A percentile compares a stretch with the other conserved stretches of the same genome.
These are phyloP conservation scores for Ilex paraguariensis DNA, from an alignment of 305 asterid genomes.

Conservation along the genomic window DNA sequence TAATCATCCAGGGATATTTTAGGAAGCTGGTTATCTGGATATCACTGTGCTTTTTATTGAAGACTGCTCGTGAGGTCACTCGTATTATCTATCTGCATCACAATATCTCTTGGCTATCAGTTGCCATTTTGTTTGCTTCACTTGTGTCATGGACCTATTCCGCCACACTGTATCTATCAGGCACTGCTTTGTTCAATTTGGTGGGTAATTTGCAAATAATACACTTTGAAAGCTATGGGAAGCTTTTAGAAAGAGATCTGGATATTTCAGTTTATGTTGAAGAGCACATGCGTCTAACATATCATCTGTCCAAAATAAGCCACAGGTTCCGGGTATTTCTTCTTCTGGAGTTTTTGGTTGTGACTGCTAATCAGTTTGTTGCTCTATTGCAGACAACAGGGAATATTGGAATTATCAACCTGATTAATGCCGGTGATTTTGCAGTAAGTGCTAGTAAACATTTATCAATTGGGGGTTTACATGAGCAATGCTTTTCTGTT, in stretches of 20 bases:
- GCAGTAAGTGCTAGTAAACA: constrained; percentile 35
- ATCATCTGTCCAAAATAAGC: constrained; percentile 63
- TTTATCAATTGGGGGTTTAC: not conserved
- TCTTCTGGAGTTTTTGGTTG: constrained; percentile 55
- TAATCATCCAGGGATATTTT: constrained; percentile 47
- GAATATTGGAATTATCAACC: constrained; percentile 57
- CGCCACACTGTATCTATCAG: constrained; percentile 51
- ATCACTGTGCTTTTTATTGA: constrained; percentile 45
- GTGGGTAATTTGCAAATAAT: constrained; percentile 67
- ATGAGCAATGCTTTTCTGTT: no score
- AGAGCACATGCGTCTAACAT: constrained; percentile 64
- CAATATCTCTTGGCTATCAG: constrained; percentile 44
- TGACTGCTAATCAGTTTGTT: constrained; percentile 62
- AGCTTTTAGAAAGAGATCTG: constrained; percentile 58
- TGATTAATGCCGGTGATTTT: constrained; percentile 74
- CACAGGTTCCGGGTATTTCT: constrained; percentile 71
- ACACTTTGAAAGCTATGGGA: constrained; percentile 64
- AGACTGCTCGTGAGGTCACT: constrained; percentile 52
- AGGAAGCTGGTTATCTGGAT: constrained; percentile 50
- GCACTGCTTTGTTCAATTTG: constrained; percentile 59
- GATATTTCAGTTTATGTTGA: constrained; percentile 62
- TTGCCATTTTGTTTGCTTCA: constrained; percentile 28
- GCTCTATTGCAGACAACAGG: constrained; percentile 61
- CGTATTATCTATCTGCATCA: constrained; percentile 46
- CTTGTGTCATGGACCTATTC: constrained; percentile 64